These are phyloP conservation scores for Phytophthora palmivora DNA, from an alignment of 352 stramenopile species.

Conservation along the genomic window DNA sequence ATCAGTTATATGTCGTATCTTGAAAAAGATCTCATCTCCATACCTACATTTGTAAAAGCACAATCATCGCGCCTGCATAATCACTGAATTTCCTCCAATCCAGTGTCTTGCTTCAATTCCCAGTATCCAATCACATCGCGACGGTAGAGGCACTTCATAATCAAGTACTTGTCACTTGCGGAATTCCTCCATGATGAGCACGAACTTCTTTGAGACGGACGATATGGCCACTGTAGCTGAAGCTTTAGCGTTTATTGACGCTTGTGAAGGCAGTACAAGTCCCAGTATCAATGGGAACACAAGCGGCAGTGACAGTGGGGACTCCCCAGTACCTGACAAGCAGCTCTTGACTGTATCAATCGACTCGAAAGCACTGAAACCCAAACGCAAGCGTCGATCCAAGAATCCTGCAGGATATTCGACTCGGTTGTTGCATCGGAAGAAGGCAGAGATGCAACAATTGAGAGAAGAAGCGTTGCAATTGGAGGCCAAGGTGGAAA, in stretches of 20 bases:
- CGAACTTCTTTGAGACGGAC: constrained; percentile 18
- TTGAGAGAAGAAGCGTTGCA: constrained; percentile 20
- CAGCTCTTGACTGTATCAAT: background rate
- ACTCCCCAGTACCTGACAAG: background rate
- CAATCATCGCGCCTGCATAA: constrained; percentile 25
- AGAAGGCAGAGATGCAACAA: constrained; percentile 39
- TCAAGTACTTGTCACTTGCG: constrained; percentile 7
- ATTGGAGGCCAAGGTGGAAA: constrained; percentile 25
- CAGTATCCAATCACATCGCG: constrained; percentile 4
- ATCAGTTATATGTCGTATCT: background rate
- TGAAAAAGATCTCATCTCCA: background rate
- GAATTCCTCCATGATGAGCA: constrained; percentile 10
- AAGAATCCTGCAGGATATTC: constrained; percentile 36
- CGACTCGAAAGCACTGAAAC: background rate
- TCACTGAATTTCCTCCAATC: constrained; percentile 19
- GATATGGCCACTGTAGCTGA: constrained; percentile 34
- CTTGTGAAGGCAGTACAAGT: constrained; percentile 20
- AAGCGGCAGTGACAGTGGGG: constrained; percentile 20
- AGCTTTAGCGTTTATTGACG: constrained; percentile 43
- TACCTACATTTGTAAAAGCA: constrained; percentile 8
- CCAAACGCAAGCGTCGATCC: constrained; percentile 24
- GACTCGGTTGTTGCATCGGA: constrained; percentile 35
- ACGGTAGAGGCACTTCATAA: background rate
- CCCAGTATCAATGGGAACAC: constrained; percentile 6
- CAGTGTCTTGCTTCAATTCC: background rate